A percentile compares a stretch with the other conserved stretches of the same genome.
These are phyloP conservation scores for Carpinus viminea DNA, from an alignment of 306 rosid genomes.

Conservation along the genomic window DNA sequence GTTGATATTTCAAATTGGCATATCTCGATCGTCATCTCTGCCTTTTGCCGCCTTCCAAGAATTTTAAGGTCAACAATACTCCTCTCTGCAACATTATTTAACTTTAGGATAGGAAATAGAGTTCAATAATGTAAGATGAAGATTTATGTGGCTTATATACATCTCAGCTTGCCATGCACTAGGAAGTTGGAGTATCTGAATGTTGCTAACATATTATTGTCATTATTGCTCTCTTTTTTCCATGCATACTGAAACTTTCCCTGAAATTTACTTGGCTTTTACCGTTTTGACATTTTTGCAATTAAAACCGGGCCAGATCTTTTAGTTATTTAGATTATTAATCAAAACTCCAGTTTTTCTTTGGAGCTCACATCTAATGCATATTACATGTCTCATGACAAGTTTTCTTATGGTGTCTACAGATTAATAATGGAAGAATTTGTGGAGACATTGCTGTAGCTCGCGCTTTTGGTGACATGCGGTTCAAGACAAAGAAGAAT, in stretches of 20 bases:
- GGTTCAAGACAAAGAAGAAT: conserved; percentile 92
- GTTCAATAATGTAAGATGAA: conserved; percentile 1
- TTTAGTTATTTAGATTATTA: not conserved
- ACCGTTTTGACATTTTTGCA: not conserved
- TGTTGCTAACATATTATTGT: conserved; percentile 7
- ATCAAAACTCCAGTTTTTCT: conserved; percentile 1
- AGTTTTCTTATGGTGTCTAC: conserved; percentile 33
- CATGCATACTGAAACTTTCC: not conserved
- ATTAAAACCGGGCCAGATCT: not conserved
- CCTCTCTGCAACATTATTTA: not conserved
- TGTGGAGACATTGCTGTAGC: conserved; percentile 98
- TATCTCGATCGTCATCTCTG: not conserved
- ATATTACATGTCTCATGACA: conserved; percentile 25
- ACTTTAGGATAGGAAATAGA: not conserved
- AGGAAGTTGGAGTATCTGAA: conserved; percentile 16
- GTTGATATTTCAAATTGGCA: not conserved
- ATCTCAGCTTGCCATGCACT: conserved; percentile 6
- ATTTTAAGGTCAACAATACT: not conserved
- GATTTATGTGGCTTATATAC: conserved; percentile 1
- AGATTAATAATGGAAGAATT: conserved; percentile 87
- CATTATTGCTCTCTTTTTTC: not conserved
- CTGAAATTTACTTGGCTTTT: conserved; percentile 9
- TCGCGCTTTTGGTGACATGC: conserved; percentile 93
- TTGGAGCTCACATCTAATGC: conserved; percentile 1
- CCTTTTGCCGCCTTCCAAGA: not conserved